A percentile compares a stretch with the other conserved stretches of the same genome.
Evolutionary conservation across 2,329 filamentous ascomycete species (phyloP).

Genomic region (Botryotinia globosa): DNA sequence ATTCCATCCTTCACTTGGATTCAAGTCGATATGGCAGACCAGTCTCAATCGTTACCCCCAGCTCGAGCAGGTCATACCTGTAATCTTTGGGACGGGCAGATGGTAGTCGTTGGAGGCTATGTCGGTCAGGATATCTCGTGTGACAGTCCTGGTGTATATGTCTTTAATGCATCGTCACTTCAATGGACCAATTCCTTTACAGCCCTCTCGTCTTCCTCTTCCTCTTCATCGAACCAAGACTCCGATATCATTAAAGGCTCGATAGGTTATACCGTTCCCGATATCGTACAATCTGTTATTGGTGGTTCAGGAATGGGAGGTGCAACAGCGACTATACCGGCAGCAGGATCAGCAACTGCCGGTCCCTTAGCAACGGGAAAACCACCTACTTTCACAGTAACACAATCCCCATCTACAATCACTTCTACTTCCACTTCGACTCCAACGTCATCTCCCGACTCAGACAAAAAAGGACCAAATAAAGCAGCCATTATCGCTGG

Average conservation of each 20-base stretch:
- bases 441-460: constrained; percentile 28
- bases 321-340: constrained; percentile 64
- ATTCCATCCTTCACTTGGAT: constrained; percentile 74
- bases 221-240: constrained; percentile 17
- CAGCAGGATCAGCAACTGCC: constrained; percentile 57
- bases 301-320: constrained; percentile 59
- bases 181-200: constrained; percentile 62
- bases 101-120: constrained; percentile 69
- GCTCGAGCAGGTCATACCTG: constrained; percentile 67
- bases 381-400: constrained; percentile 67
- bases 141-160: constrained; percentile 67
- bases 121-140: constrained; percentile 59
- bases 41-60: constrained; percentile 50
- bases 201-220: constrained; percentile 49
- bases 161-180: constrained; percentile 67
- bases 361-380: constrained; percentile 71
- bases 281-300: constrained; percentile 58
- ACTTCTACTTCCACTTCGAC: constrained; percentile 45
- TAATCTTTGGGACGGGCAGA: constrained; percentile 66
- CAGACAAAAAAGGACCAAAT: constrained; percentile 32
- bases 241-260: constrained; percentile 52
- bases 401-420: constrained; percentile 54
- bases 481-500: constrained; percentile 48
- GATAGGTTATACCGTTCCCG: constrained; percentile 64
- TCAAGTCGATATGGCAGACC: constrained; percentile 53